A percentile compares a stretch with the other conserved stretches of the same genome.
These are phyloP conservation scores for Cercophora sp. DNA, from an alignment of 495 filamentous ascomycete species.

Conservation along the genomic window DNA sequence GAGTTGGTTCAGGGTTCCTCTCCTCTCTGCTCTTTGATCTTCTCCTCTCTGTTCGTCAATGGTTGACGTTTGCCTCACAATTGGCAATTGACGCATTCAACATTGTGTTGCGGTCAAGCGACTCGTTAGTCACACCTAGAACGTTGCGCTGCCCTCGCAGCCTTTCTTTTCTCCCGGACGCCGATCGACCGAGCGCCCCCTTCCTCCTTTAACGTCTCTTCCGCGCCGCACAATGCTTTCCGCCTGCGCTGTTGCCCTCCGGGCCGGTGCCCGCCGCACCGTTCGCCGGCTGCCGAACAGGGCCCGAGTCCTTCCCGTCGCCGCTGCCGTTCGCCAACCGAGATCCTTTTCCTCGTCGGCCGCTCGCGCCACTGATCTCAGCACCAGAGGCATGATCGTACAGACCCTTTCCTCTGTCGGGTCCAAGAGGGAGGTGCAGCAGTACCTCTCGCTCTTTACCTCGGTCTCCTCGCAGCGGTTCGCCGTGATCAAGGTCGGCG, in stretches of 20 bases:
- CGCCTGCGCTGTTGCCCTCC: slow-evolving; percentile 34
- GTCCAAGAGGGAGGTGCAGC: slow-evolving; percentile 95
- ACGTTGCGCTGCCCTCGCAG: neutral
- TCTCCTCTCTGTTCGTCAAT: slow-evolving; percentile 22
- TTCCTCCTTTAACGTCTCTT: neutral
- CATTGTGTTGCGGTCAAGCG: slow-evolving; percentile 7
- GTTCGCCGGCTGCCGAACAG: slow-evolving; percentile 32
- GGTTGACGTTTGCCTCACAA: slow-evolving; percentile 19
- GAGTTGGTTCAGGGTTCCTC: slow-evolving; percentile 18
- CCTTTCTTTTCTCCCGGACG: too few species aligned
- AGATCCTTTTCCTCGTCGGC: slow-evolving; percentile 33
- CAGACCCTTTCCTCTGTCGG: slow-evolving; percentile 94
- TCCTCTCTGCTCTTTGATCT: slow-evolving; percentile 9
- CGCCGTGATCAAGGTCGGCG: slow-evolving; percentile 97
- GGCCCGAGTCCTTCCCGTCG: slow-evolving; percentile 25
- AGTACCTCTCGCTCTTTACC: slow-evolving; percentile 96
- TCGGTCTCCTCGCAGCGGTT: slow-evolving; percentile 97
- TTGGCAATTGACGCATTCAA: slow-evolving; percentile 20
- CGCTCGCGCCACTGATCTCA: slow-evolving; percentile 41
- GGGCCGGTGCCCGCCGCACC: slow-evolving; percentile 42
- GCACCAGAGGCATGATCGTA: slow-evolving; percentile 83
- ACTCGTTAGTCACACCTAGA: slow-evolving; percentile 3
- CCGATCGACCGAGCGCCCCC: neutral
- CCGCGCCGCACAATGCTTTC: slow-evolving; percentile 27
- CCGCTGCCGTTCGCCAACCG: slow-evolving; percentile 18